phyloP scores from a whole-genome alignment of 257 asterid species.

The Ophiorrhiza pumila region DNA sequence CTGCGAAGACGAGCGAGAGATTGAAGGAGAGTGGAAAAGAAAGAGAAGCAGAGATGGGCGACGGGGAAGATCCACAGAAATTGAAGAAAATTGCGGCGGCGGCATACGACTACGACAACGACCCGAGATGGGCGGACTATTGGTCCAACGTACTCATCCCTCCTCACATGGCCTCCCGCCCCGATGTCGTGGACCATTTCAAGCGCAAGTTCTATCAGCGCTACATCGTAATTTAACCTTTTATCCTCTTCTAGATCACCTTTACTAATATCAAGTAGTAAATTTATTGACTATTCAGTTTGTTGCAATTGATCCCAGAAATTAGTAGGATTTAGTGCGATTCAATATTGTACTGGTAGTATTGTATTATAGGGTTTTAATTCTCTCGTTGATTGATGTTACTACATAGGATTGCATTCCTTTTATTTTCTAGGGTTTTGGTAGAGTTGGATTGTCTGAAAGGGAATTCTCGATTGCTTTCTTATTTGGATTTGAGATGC shows the following conservation, averaged over 20 bases:
- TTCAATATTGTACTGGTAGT: not conserved
- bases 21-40: no score
- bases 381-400: not conserved
- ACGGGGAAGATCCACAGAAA: slow-evolving; percentile 76
- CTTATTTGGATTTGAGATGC: not conserved
- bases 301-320: not conserved
- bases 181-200: slow-evolving; percentile 79
- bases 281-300: not conserved
- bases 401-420: not conserved
- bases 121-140: slow-evolving; percentile 84
- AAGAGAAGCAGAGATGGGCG: slow-evolving; percentile 44
- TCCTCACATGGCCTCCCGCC: slow-evolving; percentile 77
- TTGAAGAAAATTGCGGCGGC: slow-evolving; percentile 77
- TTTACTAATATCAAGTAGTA: not conserved
- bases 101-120: slow-evolving; percentile 81
- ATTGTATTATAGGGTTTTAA: not conserved
- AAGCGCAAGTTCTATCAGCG: slow-evolving; percentile 97
- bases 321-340: not conserved
- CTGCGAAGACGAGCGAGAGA: no score
- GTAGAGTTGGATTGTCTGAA: not conserved
- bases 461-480: not conserved
- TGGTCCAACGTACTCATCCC: slow-evolving; percentile 96
- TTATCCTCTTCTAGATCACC: not conserved
- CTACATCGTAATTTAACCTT: slow-evolving; percentile 43
- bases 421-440: not conserved